A percentile compares a stretch with the other conserved stretches of the same genome.
Conservation (phyloP, 1,284 basidiomycete genomes). For the Ganoderma lucidum region DNA sequence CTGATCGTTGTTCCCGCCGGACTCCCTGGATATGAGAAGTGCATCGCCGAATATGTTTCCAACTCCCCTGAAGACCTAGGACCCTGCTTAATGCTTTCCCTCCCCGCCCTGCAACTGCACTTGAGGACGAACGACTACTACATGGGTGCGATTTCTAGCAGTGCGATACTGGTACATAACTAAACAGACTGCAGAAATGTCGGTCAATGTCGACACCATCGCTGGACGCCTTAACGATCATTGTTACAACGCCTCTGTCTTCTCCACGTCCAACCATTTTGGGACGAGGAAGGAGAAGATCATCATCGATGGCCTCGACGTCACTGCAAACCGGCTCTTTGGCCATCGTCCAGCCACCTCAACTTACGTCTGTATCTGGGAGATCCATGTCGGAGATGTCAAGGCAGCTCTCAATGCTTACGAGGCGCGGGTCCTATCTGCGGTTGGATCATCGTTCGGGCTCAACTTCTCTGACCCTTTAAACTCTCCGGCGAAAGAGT, state of each 20-base stretch:
- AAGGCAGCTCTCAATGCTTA: conserved; percentile 64
- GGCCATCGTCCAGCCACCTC: conserved; percentile 86
- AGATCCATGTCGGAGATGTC: conserved; percentile 72
- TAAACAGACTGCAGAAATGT: conserved; percentile 66
- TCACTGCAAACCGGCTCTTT: conserved; percentile 86
- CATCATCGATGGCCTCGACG: conserved; percentile 77
- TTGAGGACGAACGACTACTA: conserved; percentile 84
- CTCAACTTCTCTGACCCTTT: conserved; percentile 78
- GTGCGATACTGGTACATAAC: background rate
- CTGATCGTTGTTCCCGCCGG: conserved; percentile 77
- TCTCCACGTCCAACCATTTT: conserved; percentile 36
- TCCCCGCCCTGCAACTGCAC: conserved; percentile 78
- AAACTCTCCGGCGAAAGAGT: conserved; percentile 83
- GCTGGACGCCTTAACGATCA: conserved; percentile 58
- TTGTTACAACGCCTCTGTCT: conserved; percentile 55
- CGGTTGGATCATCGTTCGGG: conserved; percentile 66
- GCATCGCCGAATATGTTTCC: conserved; percentile 35
- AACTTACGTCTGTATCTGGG: conserved; percentile 93
- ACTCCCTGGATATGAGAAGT: conserved; percentile 72
- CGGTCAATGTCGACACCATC: conserved; percentile 73
- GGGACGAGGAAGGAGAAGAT: conserved; percentile 50
- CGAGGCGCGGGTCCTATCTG: conserved; percentile 60
- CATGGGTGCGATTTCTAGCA: conserved; percentile 69
- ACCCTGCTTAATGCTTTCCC: conserved; percentile 60
- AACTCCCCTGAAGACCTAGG: conserved; percentile 51